Base-by-base conservation (phyloP, 31 red algal species). In the Asparagopsis taxiformis region DNA sequence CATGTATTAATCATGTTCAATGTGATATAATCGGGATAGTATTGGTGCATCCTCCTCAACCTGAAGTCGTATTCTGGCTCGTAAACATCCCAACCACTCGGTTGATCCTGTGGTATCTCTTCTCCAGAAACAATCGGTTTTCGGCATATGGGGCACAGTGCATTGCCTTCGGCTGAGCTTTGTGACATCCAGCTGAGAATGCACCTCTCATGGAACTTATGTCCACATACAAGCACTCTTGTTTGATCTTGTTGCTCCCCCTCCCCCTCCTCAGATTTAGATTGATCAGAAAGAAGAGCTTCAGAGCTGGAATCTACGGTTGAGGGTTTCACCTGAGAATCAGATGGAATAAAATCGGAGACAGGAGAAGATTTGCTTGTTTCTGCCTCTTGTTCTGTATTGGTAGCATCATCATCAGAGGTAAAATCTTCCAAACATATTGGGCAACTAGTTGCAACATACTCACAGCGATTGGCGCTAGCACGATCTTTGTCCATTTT, bases 351-450 rank as follows among this genome's bases (percentile, higher is more conserved):
- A n/a, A n/a, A n/a, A n/a, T n/a, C n/a, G n/a, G n/a, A n/a, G n/a
- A n/a, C n/a, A n/a, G n/a, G n/a, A n/a, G n/a, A n/a, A n/a, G n/a
- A n/a, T n/a, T n/a, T n/a, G n/a, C n/a, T n/a, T n/a, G n/a, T n/a
- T n/a, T n/a, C n/a, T n/a, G n/a, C n/a, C n/a, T 60, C 32, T 53
- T 50, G 8, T 1, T 56, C 22, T 36, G 3, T 55, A 43, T 68
- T 17, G 32, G 25, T 10, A 29, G 23, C 15, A 16, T 32, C 37
- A 33, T 17, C n/a, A 57, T 16, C 57, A 22, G 38, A 4, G 32
- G 41, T 24, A 78, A 91, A 91, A 38, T 91, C 88, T 29, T 91
- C 68, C 0, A 91, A 54, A 54, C 88, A 91, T 48, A 91, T 91
- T 8, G 88, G 75, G 37, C 88, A 91, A 51, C 75, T 76, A 6